Evolutionary conservation across 1,284 basidiomycete species (phyloP), one percentile per base, ranked within the genome.

Genomic region (Pseudozyma thailandica): DNA sequence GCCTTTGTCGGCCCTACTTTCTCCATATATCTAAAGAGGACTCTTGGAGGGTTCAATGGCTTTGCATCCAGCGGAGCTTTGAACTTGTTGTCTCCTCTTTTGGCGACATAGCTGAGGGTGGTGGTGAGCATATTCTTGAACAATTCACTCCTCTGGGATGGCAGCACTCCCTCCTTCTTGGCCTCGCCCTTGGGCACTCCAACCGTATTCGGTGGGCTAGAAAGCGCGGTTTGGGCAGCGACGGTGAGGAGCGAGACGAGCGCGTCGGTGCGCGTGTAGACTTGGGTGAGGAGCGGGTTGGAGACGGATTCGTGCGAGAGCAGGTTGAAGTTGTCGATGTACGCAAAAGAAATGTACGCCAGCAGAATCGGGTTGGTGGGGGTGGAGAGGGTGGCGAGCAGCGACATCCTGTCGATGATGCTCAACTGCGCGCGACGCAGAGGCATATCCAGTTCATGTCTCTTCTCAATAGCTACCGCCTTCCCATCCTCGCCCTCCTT

Each of bases 381-480:
- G 1, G 23, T 39, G 33, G 65, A 51, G 6, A 69, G 60, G 1
- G 56, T 27, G 3, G 53, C 43, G 26, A 58, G 30, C 18, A 69
- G 21, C 2, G 53, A 21, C 71, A 73, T 73, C 0, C 71, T 52
- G 23, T 73, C 71, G 21, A 73, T 60, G 44, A 73, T 51, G 15
- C 38, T 31, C 0, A 73, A 26, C 21, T 55, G 49, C 3, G 71
- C 71, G 10, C 60, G 31, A 7, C 59, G 63, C 3, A 72, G 42
- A n/a, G 52, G 57, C 49, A 59, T 57, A 30, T 66, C 69, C n/a
- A 63, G 27, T 31, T 72, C 52, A 25, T 68, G 48, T 13, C 41
- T 42, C 2, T 25, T 6, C 20, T 39, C 10, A n/a, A 60, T 58
- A 20, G 44, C 64, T 38, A 64, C 53, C 12, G 63, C 60, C 12